These are phyloP conservation scores for Venturia asperata DNA, from an alignment of 2,329 filamentous ascomycete species.

Conservation along the genomic window DNA sequence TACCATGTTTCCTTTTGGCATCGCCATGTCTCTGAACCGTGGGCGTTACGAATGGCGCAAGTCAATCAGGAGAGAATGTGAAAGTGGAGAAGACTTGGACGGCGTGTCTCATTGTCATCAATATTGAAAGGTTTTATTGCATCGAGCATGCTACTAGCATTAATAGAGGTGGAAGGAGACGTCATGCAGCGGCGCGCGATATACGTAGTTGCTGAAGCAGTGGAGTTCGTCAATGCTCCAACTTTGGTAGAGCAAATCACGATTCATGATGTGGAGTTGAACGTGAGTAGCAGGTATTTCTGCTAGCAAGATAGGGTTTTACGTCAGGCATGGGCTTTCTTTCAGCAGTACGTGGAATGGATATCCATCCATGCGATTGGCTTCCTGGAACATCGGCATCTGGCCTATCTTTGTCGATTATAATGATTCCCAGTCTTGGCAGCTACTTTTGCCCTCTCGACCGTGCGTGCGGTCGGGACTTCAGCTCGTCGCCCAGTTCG, in stretches of 20 bases:
- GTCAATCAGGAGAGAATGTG: too few species aligned
- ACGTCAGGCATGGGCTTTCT: background rate
- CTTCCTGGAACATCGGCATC: background rate
- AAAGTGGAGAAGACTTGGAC: background rate
- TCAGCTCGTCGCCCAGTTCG: background rate
- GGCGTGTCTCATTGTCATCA: background rate
- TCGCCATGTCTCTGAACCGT: background rate
- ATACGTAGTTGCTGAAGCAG: background rate
- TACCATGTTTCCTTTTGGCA: background rate
- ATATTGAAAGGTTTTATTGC: constrained; percentile 1
- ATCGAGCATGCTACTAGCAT: background rate
- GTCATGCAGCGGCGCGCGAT: background rate
- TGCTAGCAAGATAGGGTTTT: background rate
- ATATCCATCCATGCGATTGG: background rate
- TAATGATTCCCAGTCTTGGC: background rate
- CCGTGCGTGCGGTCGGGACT: too few species aligned
- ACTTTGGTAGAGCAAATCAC: background rate
- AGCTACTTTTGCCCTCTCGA: background rate
- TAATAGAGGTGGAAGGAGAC: background rate
- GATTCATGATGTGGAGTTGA: background rate
- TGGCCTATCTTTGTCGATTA: background rate
- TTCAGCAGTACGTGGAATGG: background rate
- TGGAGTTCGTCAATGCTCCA: background rate
- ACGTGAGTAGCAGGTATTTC: background rate
- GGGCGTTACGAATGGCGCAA: background rate